These are phyloP conservation scores for Ilex aquifolium DNA, from an alignment of 257 asterid species.

Conservation along the genomic window DNA sequence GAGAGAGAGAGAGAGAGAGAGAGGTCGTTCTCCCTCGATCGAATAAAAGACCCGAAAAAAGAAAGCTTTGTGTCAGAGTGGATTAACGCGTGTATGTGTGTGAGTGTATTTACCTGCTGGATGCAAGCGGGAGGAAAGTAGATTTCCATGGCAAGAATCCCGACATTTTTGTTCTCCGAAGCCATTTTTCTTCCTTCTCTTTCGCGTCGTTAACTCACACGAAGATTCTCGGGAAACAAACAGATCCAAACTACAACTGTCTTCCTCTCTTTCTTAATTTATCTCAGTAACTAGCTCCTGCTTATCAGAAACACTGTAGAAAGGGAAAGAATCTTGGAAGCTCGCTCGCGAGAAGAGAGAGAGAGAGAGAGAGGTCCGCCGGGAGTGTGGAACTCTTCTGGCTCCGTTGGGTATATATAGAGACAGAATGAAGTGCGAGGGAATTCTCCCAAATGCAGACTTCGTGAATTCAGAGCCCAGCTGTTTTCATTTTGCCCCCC, in stretches of 20 bases:
- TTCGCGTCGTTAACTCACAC: not conserved
- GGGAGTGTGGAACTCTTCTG: constrained; percentile 13
- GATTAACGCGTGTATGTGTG: too few relatives aligned
- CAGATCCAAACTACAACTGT: constrained; percentile 5
- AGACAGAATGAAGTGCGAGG: constrained; percentile 1
- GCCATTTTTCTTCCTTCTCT: constrained; percentile 33
- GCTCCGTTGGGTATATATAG: constrained; percentile 27
- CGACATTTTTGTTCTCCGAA: constrained; percentile 64
- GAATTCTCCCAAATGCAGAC: constrained; percentile 47
- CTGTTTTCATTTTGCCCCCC: too few relatives aligned
- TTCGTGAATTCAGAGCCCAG: constrained; percentile 24
- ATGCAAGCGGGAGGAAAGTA: constrained; percentile 96
- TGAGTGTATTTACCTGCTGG: constrained; percentile 52
- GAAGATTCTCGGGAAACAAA: not conserved
- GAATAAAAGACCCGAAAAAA: not conserved
- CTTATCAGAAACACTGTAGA: not conserved
- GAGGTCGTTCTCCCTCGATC: not conserved
- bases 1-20: not conserved
- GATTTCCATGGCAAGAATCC: constrained; percentile 90
- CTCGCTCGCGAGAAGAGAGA: constrained; percentile 8
- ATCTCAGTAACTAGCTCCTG: not conserved
- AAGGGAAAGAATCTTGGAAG: constrained; percentile 16
- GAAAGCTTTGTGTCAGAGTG: not conserved
- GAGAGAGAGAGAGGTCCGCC: constrained; percentile 10
- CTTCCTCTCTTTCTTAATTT: constrained; percentile 1